Base-by-base conservation (phyloP, 306 rosid genomes). In the Vachellia collinsii region DNA sequence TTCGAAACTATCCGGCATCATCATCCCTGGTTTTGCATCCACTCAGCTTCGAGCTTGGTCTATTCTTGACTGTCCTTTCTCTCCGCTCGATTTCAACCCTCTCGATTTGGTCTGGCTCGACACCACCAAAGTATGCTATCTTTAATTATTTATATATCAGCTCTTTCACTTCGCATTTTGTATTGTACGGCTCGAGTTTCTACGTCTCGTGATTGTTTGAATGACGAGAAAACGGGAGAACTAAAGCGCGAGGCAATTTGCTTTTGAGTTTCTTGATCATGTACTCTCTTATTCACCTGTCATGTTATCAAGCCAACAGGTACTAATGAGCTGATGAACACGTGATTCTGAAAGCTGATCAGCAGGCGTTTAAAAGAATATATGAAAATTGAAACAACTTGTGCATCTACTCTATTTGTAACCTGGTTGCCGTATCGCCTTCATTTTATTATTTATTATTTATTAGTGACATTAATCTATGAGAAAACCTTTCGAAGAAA, bases 71-170 rank as follows among this genome's bases (percentile, higher is more conserved):
- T 95, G 99, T 72, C 97, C 98, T 44, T 95, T 70, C 87, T 91
- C 99, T 67, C 99, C 99, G 3, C 98, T 95, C 79, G 96, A 95
- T 89, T 93, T 95, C 93, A 93, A 95, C 72, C 99, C 99, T 43
- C 99, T 95, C 91, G 99, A 95, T 88, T 94, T 95, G 93, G 99
- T 95, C 71, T 95, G 99, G 99, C 98, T 95, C 63, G 99, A 95
- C 85, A 86, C 91, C 70, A 95, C 98, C 63, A 95, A 90, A 75
- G 99, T 95, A 87, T 17, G 71, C 78, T 14, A 6, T 75, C 7
- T 1, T 74, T 47, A 50, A 69, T 77, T 56, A 10, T 64, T 64
- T 66, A 63, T 36, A 0, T 39, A 23, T 70, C 16, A 39, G 10
- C 36, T 44, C 4, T 16, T 36, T 53, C 11, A 44, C 58, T 42